These are phyloP conservation scores for Candolleomyces aberdarensis DNA, from an alignment of 768 basidiomycete genomes.

Conservation along the genomic window DNA sequence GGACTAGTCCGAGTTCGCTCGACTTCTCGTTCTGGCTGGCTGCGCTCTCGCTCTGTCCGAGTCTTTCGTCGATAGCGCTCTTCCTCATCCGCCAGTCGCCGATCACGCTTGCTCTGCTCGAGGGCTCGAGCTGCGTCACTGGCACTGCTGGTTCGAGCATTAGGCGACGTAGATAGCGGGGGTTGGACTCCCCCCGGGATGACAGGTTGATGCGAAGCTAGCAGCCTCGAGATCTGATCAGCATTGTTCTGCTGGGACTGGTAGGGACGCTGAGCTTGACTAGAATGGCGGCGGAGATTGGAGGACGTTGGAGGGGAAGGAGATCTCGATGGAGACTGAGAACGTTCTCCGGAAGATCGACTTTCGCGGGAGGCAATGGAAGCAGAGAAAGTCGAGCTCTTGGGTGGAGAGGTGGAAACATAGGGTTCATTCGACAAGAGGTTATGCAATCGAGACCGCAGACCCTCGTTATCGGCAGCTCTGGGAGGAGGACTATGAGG, in stretches of 20 bases:
- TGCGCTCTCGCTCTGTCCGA: conserved; percentile 18
- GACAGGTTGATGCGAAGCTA: conserved; percentile 7
- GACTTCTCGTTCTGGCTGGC: conserved; percentile 14
- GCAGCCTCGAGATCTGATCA: conserved; percentile 11
- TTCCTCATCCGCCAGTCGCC: conserved; percentile 28
- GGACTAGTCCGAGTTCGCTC: conserved; percentile 1
- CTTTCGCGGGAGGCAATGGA: conserved; percentile 18
- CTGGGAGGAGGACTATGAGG: conserved; percentile 10
- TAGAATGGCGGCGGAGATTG: background rate
- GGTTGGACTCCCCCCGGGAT: background rate
- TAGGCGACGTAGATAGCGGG: conserved; percentile 5
- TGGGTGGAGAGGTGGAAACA: conserved; percentile 43
- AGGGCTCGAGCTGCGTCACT: conserved; percentile 52
- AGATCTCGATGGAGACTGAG: conserved; percentile 7
- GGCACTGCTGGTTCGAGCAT: conserved; percentile 26
- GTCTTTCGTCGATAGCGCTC: conserved; percentile 15
- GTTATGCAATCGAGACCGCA: conserved; percentile 42
- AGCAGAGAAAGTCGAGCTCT: conserved; percentile 6
- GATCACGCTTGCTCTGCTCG: conserved; percentile 35
- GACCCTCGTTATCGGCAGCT: conserved; percentile 24
- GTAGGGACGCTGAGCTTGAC: background rate
- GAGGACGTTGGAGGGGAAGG: background rate
- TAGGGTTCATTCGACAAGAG: conserved; percentile 40
- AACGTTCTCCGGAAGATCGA: background rate
- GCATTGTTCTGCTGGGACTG: conserved; percentile 4